Evolutionary conservation across 257 asterid genomes (phyloP).

Genomic region (Rauvolfia tetraphylla): DNA sequence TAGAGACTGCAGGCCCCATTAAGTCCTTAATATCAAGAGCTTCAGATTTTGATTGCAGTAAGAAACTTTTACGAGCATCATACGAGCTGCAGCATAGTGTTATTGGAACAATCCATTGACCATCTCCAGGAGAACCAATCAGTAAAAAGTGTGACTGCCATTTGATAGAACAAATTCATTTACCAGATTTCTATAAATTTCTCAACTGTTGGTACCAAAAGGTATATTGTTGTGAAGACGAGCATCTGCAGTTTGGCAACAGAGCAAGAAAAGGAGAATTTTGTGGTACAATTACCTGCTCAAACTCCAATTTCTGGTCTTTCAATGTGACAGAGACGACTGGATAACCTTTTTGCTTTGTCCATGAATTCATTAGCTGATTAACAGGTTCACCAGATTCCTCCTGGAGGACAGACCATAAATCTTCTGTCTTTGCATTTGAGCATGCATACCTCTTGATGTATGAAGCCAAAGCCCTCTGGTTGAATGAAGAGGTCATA

Average conservation of each 20-base stretch:
- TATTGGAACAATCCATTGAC: conserved; percentile 91
- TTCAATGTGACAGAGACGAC: conserved; percentile 74
- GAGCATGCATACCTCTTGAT: conserved; percentile 75
- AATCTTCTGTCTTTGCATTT: conserved; percentile 91
- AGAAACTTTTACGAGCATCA: conserved; percentile 60
- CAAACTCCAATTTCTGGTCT: conserved; percentile 68
- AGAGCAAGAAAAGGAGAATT: neutral
- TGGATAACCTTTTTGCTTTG: conserved; percentile 88
- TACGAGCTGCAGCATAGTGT: conserved; percentile 74
- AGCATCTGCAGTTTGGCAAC: neutral
- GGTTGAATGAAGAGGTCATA: conserved; percentile 25
- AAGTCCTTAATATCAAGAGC: conserved; percentile 56
- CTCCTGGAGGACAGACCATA: conserved; percentile 91
- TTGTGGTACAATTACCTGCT: conserved; percentile 55
- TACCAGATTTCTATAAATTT: neutral
- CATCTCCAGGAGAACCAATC: conserved; percentile 76
- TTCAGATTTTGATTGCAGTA: conserved; percentile 65
- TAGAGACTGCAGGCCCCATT: conserved; percentile 41
- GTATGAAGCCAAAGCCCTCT: conserved; percentile 91
- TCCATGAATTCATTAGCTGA: conserved; percentile 85
- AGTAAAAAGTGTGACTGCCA: conserved; percentile 75
- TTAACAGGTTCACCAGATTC: conserved; percentile 95
- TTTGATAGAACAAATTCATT: conserved; percentile 14
- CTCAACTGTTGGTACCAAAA: neutral
- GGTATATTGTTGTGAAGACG: neutral